These are phyloP conservation scores for Ajuga reptans DNA, from an alignment of 305 asterid genomes.

Conservation along the genomic window DNA sequence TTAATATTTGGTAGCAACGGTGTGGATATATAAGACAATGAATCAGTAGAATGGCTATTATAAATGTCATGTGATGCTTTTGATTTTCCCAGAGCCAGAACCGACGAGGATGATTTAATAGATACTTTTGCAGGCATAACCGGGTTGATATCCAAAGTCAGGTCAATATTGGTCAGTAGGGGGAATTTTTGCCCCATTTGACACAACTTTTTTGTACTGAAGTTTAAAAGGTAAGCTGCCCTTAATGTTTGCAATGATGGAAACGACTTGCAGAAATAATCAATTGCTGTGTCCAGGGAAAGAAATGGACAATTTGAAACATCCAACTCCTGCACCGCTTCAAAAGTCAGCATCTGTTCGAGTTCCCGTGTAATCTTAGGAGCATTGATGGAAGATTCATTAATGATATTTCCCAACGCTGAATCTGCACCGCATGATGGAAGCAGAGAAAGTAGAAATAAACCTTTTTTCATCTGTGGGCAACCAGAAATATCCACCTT, in stretches of 20 bases:
- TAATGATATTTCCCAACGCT: conserved; percentile 31
- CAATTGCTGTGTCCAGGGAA: conserved; percentile 51
- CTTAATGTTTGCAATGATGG: conserved; percentile 59
- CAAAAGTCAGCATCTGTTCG: conserved; percentile 43
- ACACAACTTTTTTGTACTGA: conserved; percentile 36
- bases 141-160: conserved; percentile 64
- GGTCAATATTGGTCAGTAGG: conserved; percentile 50
- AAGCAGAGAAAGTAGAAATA: conserved; percentile 52
- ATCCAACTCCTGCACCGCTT: conserved; percentile 68
- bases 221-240: conserved; percentile 54
- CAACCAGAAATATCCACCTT: conserved; percentile 70
- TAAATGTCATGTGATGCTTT: conserved; percentile 14
- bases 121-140: conserved; percentile 49
- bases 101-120: conserved; percentile 38
- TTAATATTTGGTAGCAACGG: conserved; percentile 39
- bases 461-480: conserved; percentile 50
- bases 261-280: conserved; percentile 55
- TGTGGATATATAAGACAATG: conserved; percentile 24
- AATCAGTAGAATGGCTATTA: conserved; percentile 22
- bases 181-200: conserved; percentile 50
- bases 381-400: conserved; percentile 29
- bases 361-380: conserved; percentile 27
- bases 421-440: conserved; percentile 36
- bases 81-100: conserved; percentile 27
- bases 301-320: conserved; percentile 71